Evolutionary conservation across 176 grass and related monocot genomes (phyloP).

Genomic region (Carex kokanica): DNA sequence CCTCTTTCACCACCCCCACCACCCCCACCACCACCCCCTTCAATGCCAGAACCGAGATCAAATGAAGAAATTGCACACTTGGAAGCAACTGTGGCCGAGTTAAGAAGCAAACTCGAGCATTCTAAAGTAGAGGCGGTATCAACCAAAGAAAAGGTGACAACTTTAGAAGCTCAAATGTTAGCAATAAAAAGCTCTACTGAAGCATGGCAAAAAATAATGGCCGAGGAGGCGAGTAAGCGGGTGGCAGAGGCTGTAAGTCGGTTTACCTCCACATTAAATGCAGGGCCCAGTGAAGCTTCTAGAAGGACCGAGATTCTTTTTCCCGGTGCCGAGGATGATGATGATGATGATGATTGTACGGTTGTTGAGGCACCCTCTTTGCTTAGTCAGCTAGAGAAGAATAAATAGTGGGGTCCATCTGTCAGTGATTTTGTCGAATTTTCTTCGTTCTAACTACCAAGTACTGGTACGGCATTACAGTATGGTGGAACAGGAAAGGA

Average conservation of each 20-base stretch:
- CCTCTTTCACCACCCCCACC: not conserved
- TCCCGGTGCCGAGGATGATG: slow-evolving; percentile 4
- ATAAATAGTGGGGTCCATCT: slow-evolving; percentile 6
- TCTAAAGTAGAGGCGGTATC: slow-evolving; percentile 19
- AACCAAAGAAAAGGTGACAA: slow-evolving; percentile 23
- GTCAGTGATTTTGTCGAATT: not conserved
- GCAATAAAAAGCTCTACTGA: slow-evolving; percentile 17
- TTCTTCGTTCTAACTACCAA: not conserved
- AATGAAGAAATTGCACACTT: slow-evolving; percentile 19
- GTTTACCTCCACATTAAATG: not conserved
- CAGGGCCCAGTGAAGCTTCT: slow-evolving; percentile 15
- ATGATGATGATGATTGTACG: not conserved
- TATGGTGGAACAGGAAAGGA: not conserved
- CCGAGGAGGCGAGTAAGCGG: slow-evolving; percentile 17
- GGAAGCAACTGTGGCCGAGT: slow-evolving; percentile 17
- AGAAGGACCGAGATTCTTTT: slow-evolving; percentile 31
- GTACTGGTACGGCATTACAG: not conserved
- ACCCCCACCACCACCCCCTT: not conserved
- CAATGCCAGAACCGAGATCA: not conserved
- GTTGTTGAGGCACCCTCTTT: slow-evolving; percentile 8
- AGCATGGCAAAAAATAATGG: slow-evolving; percentile 27
- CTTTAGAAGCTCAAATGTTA: slow-evolving; percentile 10
- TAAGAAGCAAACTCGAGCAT: slow-evolving; percentile 5
- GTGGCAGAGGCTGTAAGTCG: slow-evolving; percentile 27
- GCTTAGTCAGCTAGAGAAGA: slow-evolving; percentile 24